Conservation (phyloP, 768 basidiomycete species). For the Tylopilus intermedius region DNA sequence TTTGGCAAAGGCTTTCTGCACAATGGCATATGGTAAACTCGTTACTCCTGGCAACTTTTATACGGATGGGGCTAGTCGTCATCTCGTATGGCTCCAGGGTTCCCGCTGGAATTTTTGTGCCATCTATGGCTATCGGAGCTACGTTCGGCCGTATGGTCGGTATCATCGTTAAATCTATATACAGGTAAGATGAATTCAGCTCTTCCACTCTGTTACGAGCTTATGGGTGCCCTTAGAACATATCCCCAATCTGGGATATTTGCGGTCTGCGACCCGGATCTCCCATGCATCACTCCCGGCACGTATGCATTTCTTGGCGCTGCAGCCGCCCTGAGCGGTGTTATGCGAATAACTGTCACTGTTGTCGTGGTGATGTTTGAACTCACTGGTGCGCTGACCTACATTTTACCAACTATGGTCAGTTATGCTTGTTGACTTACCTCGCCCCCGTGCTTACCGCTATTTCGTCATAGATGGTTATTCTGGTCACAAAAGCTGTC, state of each 20-base stretch:
- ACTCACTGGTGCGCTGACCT: constrained; percentile 92
- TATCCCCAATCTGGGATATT: constrained; percentile 85
- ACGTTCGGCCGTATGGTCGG: constrained; percentile 97
- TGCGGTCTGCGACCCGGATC: constrained; percentile 82
- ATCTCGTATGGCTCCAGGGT: constrained; percentile 96
- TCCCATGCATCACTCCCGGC: constrained; percentile 96
- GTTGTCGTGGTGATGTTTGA: constrained; percentile 99
- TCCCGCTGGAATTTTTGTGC: constrained; percentile 96
- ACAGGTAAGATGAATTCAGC: constrained; percentile 52
- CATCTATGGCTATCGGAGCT: constrained; percentile 98
- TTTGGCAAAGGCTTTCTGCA: constrained; percentile 57
- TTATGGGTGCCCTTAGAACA: constrained; percentile 42
- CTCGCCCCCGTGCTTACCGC: constrained; percentile 5
- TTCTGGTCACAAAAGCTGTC: constrained; percentile 94
- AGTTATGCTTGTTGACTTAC: constrained; percentile 16
- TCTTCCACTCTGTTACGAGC: not conserved
- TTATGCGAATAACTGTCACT: constrained; percentile 95
- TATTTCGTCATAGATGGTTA: constrained; percentile 66
- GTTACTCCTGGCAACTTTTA: constrained; percentile 82
- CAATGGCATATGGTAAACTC: constrained; percentile 97
- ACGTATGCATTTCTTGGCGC: constrained; percentile 98
- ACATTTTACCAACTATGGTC: constrained; percentile 97
- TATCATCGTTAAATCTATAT: constrained; percentile 90
- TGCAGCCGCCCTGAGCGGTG: constrained; percentile 90
- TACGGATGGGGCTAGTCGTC: constrained; percentile 81